Evolutionary conservation across 2,329 filamentous ascomycete genomes (phyloP), one percentile per base, ranked within the genome.

Genomic region (Fusarium sp.): DNA sequence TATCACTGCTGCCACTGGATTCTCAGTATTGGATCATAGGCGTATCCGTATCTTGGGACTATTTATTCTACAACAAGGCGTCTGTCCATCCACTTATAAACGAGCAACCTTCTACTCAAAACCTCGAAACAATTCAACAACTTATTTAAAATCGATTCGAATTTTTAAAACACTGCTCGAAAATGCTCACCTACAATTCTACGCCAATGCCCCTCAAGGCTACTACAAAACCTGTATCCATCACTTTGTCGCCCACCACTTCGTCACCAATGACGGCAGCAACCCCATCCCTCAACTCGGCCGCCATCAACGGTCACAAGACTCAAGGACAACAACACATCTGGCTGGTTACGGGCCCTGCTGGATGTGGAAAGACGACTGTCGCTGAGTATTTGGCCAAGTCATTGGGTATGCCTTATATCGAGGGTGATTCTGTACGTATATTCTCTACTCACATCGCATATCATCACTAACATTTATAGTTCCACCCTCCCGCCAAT

Each of bases 341-440:
- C 77, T 95, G 91, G 91, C 85, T 95, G 63, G 89, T 95, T 54
- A 94, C 91, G 3, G 92, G 92, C 29, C 92, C 92, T 54, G 92
- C 92, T 45, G 92, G 92, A 29, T 93, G 91, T 77, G 92, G 92
- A 63, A 95, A 95, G 84, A 92, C 89, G 61, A 94, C 92, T 1
- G 87, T 95, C 29, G 92, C 91, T 45, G 83, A 89, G 73, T 84
- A 89, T 76, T 80, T 95, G 45, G 87, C 91, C 45, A 81, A 85
- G 24, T 79, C 86, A n/a, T 83, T 94, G 38, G 81, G 86, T 30
- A 78, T 93, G 62, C 91, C 91, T 18, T 95, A 91, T 78, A 86
- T 95, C 20, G 92, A 95, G 82, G 92, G 92, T 66, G 92, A 95
- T 77, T 87, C 92, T 82, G 92, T 94, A 87, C 83, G 59, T 51